Percentiles rank a stretch among this genome's conserved stretches.
Evolutionary conservation across 768 basidiomycete species (phyloP).

Genomic region (Auriscalpium microsporum): DNA sequence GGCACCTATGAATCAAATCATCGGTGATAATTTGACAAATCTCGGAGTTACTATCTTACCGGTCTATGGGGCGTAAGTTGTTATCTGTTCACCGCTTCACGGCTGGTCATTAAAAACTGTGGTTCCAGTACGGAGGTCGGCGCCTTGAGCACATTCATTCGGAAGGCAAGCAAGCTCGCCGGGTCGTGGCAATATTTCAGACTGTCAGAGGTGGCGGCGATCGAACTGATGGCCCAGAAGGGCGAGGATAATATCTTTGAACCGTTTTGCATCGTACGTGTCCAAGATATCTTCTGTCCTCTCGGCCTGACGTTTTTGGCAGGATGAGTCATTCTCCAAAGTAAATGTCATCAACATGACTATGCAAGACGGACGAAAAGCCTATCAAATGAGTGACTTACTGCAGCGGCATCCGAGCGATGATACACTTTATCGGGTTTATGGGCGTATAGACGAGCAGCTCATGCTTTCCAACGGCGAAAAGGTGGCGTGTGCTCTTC

Average conservation of each 20-base stretch:
- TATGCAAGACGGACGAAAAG: not conserved
- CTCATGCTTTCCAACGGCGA: constrained; percentile 35
- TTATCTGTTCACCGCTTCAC: not conserved
- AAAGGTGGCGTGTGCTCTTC: constrained; percentile 8
- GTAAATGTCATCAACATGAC: not conserved
- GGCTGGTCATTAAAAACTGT: not conserved
- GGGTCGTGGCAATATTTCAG: constrained; percentile 32
- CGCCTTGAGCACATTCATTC: not conserved
- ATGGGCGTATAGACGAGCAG: constrained; percentile 38
- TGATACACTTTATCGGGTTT: constrained; percentile 27
- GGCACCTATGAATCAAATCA: constrained; percentile 28
- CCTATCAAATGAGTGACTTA: constrained; percentile 23
- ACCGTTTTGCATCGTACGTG: constrained; percentile 29
- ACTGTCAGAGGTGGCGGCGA: constrained; percentile 14
- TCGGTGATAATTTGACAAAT: constrained; percentile 26
- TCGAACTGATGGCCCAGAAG: constrained; percentile 25
- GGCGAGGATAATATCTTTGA: constrained; percentile 26
- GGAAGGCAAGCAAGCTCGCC: not conserved
- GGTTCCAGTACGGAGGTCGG: constrained; percentile 16
- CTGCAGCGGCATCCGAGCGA: constrained; percentile 33
- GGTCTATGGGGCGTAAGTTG: constrained; percentile 30
- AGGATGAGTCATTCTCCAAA: not conserved
- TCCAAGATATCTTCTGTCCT: not conserved
- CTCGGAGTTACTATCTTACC: constrained; percentile 26
- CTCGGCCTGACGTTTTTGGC: constrained; percentile 4